These are phyloP conservation scores for Jasminum sambac DNA, from an alignment of 257 asterid species.

Conservation along the genomic window DNA sequence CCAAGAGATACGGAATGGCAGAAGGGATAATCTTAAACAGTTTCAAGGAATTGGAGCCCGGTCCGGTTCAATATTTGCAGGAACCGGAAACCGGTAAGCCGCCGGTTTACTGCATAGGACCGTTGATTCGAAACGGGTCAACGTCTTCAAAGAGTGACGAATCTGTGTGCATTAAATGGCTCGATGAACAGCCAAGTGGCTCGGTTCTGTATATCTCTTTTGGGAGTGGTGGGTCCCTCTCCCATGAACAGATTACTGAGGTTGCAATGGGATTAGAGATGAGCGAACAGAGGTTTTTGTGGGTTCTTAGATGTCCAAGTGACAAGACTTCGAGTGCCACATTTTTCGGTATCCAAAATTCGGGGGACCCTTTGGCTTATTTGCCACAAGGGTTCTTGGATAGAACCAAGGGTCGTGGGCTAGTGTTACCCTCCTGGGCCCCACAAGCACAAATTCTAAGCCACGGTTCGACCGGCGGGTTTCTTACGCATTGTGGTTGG, in stretches of 20 bases:
- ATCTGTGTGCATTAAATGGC: slow-evolving; percentile 45
- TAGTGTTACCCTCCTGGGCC: slow-evolving; percentile 55
- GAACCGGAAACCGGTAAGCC: slow-evolving; percentile 37
- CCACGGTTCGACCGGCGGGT: slow-evolving; percentile 43
- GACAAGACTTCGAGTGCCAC: slow-evolving; percentile 23
- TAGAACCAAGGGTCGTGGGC: slow-evolving; percentile 39
- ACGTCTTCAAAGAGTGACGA: not conserved
- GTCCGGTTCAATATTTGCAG: slow-evolving; percentile 40
- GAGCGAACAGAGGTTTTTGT: slow-evolving; percentile 57
- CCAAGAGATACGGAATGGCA: slow-evolving; percentile 50
- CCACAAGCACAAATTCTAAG: slow-evolving; percentile 48
- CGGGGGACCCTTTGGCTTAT: slow-evolving; percentile 43
- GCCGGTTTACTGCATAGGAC: slow-evolving; percentile 63
- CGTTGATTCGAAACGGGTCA: slow-evolving; percentile 44
- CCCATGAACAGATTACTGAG: slow-evolving; percentile 49
- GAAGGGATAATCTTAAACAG: slow-evolving; percentile 62
- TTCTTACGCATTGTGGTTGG: slow-evolving; percentile 59
- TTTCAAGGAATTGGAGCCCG: slow-evolving; percentile 62
- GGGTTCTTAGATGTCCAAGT: slow-evolving; percentile 55
- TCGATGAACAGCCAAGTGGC: slow-evolving; percentile 60
- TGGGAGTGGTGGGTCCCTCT: slow-evolving; percentile 77
- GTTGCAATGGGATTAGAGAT: slow-evolving; percentile 55
- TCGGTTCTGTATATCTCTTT: slow-evolving; percentile 70
- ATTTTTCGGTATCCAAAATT: slow-evolving; percentile 29
- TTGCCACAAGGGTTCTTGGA: slow-evolving; percentile 50